Conservation (phyloP, 2,329 filamentous ascomycete genomes). For the Colletotrichum theobromicola region DNA sequence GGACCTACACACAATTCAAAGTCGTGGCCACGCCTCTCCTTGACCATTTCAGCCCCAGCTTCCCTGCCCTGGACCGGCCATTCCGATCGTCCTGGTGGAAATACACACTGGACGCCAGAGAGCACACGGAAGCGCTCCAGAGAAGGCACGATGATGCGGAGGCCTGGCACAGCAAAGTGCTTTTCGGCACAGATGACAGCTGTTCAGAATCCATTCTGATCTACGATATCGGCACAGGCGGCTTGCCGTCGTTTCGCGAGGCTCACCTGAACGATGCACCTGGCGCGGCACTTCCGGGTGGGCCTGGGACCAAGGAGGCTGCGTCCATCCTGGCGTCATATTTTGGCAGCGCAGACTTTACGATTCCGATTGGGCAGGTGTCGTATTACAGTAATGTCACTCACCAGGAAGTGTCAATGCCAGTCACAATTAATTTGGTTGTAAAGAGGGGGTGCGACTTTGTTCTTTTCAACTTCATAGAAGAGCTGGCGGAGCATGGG, state of each 20-base stretch:
- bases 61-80: neutral
- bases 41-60: neutral
- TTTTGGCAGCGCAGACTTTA: conserved; percentile 42
- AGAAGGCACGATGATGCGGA: neutral
- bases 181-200: neutral
- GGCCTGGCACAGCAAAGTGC: neutral
- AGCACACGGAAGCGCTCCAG: neutral
- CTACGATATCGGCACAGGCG: conserved; percentile 47
- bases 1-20: neutral
- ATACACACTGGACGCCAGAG: neutral
- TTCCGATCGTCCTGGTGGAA: neutral
- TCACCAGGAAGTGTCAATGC: conserved; percentile 42
- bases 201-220: conserved; percentile 46
- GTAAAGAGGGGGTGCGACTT: conserved; percentile 48
- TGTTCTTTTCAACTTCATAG: conserved; percentile 44
- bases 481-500: conserved; percentile 41
- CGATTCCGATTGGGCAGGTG: conserved; percentile 47
- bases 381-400: conserved; percentile 42
- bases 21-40: neutral
- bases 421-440: conserved; percentile 45
- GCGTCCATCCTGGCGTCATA: conserved; percentile 24
- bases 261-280: conserved; percentile 31
- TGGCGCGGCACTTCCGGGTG: conserved; percentile 26
- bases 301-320: conserved; percentile 27
- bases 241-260: conserved; percentile 43